Percentiles rank a stretch among this genome's conserved stretches.
These are phyloP conservation scores for Cyclocybe cylindracea DNA, from an alignment of 768 basidiomycete genomes.

Conservation along the genomic window DNA sequence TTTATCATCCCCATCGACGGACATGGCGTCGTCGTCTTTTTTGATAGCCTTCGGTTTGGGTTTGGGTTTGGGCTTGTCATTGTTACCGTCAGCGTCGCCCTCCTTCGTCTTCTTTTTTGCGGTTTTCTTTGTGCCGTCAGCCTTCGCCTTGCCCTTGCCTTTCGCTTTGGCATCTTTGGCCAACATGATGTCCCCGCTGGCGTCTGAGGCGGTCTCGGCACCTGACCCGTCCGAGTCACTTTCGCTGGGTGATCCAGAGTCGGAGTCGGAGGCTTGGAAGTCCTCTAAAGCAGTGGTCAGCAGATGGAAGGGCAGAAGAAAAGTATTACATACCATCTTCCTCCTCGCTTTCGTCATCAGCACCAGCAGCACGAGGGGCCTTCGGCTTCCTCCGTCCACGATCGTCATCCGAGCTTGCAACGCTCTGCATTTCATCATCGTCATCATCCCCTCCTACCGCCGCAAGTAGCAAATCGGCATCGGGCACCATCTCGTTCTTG, in stretches of 20 bases:
- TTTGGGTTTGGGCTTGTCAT: constrained; percentile 41
- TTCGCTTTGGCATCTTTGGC: constrained; percentile 43
- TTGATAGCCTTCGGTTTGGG: constrained; percentile 42
- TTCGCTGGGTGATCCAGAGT: constrained; percentile 85
- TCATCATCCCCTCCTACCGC: constrained; percentile 67
- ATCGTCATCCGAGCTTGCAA: constrained; percentile 66
- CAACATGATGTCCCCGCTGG: constrained; percentile 75
- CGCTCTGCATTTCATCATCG: constrained; percentile 81
- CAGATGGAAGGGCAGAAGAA: background rate
- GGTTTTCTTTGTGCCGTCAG: constrained; percentile 10
- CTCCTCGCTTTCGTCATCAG: constrained; percentile 79
- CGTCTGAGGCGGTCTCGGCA: constrained; percentile 81
- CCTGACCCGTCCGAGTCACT: constrained; percentile 68
- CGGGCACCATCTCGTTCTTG: constrained; percentile 95
- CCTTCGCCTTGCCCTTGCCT: constrained; percentile 31
- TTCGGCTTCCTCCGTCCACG: constrained; percentile 39
- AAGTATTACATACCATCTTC: constrained; percentile 52
- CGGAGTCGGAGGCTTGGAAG: constrained; percentile 84
- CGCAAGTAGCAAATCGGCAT: constrained; percentile 74
- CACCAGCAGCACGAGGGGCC: constrained; percentile 34
- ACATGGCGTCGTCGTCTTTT: constrained; percentile 49
- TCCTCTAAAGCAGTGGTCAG: constrained; percentile 57
- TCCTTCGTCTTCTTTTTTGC: constrained; percentile 25
- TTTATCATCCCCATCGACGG: constrained; percentile 43
- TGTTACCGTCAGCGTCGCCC: constrained; percentile 19